Base-by-base conservation (phyloP, 768 basidiomycete genomes). In the Suillus fuscotomentosus region DNA sequence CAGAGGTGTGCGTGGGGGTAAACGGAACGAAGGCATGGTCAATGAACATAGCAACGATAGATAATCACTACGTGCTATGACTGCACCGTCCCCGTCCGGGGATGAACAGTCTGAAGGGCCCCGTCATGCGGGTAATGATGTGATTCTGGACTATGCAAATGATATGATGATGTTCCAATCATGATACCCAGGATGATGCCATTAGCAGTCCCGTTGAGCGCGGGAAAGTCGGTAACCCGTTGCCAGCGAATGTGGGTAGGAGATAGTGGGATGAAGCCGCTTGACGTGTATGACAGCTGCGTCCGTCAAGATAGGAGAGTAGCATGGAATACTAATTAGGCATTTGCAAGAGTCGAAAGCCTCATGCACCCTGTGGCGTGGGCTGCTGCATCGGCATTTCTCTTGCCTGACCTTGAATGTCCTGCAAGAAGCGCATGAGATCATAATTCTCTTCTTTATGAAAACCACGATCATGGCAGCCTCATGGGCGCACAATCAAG, bases 311-410 rank as follows among this genome's bases (percentile, higher is more conserved):
- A 42, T 59, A 42, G 41, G 24, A 27, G 41, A 31, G 39, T 59
- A n/a, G 57, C 41, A 42, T 54, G 53, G 34, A 36, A 36, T 36
- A 54, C 53, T n/a, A 1, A 36, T 36, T 34, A 54, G 34, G 53
- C 20, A 36, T 34, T 54, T 36, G 20, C 36, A n/a, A 36, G 34
- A 36, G 20, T 43, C 50, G 20, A 62, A 7, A 45, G 31, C 22
- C 43, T 69, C 72, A 88, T 72, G 86, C 84, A 42, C 88, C 88
- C 70, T 90, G 89, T 15, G 90, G 90, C 27, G 90, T 91, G 42
- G 89, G 87, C 70, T 89, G 90, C 67, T 90, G 88, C 45, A 89
- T 80, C 61, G 86, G 83, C 56, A 86, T 79, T 67, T 87, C 85
- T 70, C 86, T 78, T 47, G 84, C 80, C 66, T 88, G 87, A n/a